Base-by-base conservation (phyloP, 2,329 filamentous ascomycete species). In the Trichoderma sp. region DNA sequence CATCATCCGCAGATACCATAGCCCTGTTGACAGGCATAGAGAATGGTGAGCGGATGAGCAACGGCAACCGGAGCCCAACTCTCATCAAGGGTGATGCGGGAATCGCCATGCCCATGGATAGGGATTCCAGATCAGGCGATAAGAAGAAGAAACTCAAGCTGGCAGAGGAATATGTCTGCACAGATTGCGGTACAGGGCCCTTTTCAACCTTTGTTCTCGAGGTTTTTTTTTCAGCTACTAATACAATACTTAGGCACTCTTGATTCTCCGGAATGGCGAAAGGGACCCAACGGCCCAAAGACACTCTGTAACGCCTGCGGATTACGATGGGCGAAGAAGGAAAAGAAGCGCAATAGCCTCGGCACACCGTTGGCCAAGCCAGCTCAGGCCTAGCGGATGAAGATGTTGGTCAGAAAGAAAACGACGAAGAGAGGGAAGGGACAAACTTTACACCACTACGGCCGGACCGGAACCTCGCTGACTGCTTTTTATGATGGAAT, bases 261-360 rank as follows among this genome's bases (percentile, higher is more conserved):
- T 53, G 95, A 98, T 78, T 97, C 93, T 17, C 95, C 95, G 0
- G 95, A 98, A 84, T 98, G 95, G 95, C 88, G 95, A 73, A 98
- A 97, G 81, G 95, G 95, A 0, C 95, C 95, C 0, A 93, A 89
- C 74, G 95, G 95, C 2, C 95, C 95, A 1, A 98, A 98, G 82
- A 98, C 95, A 9, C 84, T 98, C 13, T 98, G 95, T 82, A 98
- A 98, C 83, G 95, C 95, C 8, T 98, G 95, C 79, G 95, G 95
- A 47, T 83, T 92, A 34, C 85, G 90, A 67, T 92, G 90, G 90
- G 90, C 90, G 17, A 90, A 93, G 88, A 94, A 93, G 79, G 93
- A 96, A 79, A 96, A 96, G 85, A 95, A 94, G 78, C 81, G 79
- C 58, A 78, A 77, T 71, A 72, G 67, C 30, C n/a, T 69, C 66